These are phyloP conservation scores for Coemansia sp. DNA, from an alignment of 192 early-diverging fungal genomes.

Conservation along the genomic window DNA sequence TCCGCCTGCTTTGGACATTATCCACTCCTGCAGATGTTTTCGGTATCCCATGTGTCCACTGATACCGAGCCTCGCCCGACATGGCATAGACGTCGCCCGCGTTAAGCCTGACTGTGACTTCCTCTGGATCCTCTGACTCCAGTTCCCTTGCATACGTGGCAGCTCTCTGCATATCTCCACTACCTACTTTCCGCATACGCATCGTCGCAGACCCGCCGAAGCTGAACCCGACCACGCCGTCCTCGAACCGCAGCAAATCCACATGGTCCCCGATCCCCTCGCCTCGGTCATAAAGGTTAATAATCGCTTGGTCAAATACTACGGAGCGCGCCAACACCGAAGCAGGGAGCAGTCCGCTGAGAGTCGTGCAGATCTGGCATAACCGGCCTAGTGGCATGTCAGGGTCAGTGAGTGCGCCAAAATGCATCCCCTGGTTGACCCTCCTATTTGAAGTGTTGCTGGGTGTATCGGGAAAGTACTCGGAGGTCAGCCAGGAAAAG, in stretches of 20 bases:
- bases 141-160: slow-evolving; percentile 16
- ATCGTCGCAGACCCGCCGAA: slow-evolving; percentile 48
- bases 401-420: slow-evolving; percentile 21
- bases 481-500: slow-evolving; percentile 34
- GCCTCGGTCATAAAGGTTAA: slow-evolving; percentile 58
- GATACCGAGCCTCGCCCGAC: slow-evolving; percentile 54
- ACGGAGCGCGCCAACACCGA: not conserved
- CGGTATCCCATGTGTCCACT: slow-evolving; percentile 60
- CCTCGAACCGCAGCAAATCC: slow-evolving; percentile 60
- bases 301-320: slow-evolving; percentile 57
- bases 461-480: slow-evolving; percentile 32
- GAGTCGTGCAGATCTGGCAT: not conserved
- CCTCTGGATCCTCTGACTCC: not conserved
- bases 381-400: slow-evolving; percentile 24
- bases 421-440: slow-evolving; percentile 49
- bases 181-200: slow-evolving; percentile 32
- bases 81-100: slow-evolving; percentile 56
- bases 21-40: slow-evolving; percentile 14
- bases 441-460: not conserved
- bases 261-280: slow-evolving; percentile 59
- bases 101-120: slow-evolving; percentile 26
- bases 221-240: slow-evolving; percentile 54
- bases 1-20: slow-evolving; percentile 18
- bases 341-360: slow-evolving; percentile 1
- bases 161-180: slow-evolving; percentile 5